Base-by-base conservation (phyloP, 2,329 filamentous ascomycete genomes). In the Hymenoscyphus linearis region DNA sequence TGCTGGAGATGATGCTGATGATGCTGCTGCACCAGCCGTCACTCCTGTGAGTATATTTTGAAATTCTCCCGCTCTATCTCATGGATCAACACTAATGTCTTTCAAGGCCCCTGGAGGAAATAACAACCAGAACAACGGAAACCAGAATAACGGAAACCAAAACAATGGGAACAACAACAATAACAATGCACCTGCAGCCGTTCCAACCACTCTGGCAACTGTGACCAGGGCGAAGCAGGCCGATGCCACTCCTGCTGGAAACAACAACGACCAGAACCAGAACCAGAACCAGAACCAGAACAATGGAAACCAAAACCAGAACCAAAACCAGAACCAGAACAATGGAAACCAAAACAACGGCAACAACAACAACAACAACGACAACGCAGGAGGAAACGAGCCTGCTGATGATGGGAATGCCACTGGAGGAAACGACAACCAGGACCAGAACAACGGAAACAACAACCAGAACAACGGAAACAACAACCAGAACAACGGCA, bases 51-150 rank as follows among this genome's bases (percentile, higher is more conserved):
- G 31, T 31, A 31, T 31, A 5, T 31, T 9, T 31, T 31, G 31
- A 31, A 31, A 9, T 4, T 9, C 31, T 4, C 31, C 10, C 10
- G 10, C 31, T 7, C 6, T 5, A 5, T 7, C 9, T 31, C 27
- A 4, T 31, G 27, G 27, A 5, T 31, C 31, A 31, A 31, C 6
- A 31, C 31, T 31, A 31, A 31, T 26, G 80, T 87, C 57, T 78
- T 78, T 60, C 75, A 83, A 70, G 82, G 82, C n/a, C n/a, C n/a
- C n/a, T n/a, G n/a, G n/a, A n/a, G n/a, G n/a, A n/a, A n/a, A n/a
- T n/a, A n/a, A n/a, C n/a, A n/a, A n/a, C n/a, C n/a, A n/a, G n/a
- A n/a, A n/a, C n/a, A n/a, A n/a, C n/a, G n/a, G n/a, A n/a, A n/a
- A n/a, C n/a, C n/a, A 44, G 37, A n/a, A 16, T 44, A 44, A 16